Evolutionary conservation across 176 grass and related monocot species (phyloP), one percentile per base, ranked within the genome.

Genomic region (Paspalum vaginatum): DNA sequence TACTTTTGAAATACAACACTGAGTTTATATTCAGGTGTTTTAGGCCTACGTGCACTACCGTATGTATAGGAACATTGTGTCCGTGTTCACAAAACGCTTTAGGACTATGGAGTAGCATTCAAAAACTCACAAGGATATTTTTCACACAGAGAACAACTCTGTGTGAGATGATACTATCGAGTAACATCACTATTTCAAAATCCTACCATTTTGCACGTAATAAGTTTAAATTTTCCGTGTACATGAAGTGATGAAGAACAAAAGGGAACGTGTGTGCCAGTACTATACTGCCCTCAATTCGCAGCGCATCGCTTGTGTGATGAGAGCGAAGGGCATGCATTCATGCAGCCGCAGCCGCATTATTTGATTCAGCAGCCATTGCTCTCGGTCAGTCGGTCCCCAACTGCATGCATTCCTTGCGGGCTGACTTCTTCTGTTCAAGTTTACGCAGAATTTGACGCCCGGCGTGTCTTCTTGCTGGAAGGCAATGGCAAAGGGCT

Each of bases 381-480:
- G 10, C 7, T 12, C 32, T 32, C 32, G 32, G 3, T 43, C 32
- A 3, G 3, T 43, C 11, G n/a, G 13, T 24, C 12, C 37, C 20
- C 9, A 18, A 53, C 18, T 61, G 17, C 16, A 61, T 20, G 41
- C 8, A 47, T 8, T 47, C 37, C 49, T 42, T 44, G 40, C 22
- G 3, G 17, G 22, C 44, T 49, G 56, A 11, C 12, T 44, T 32
- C 56, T 61, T 18, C 7, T 32, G 32, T 32, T 32, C 32, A 32
- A 6, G 65, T 4, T 58, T 32, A 67, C n/a, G 67, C 12, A 49
- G 67, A 49, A 22, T 38, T 20, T 48, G 73, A 27, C 18, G 61
- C 18, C 9, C 81, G 63, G 45, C 32, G 65, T 22, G 25, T 49
- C 79, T 93, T 90, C 87, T 93, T 93, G n/a, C n/a, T n/a, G 27